Evolutionary conservation across 2,329 filamentous ascomycete species (phyloP).

Genomic region (Penicillium decumbens): DNA sequence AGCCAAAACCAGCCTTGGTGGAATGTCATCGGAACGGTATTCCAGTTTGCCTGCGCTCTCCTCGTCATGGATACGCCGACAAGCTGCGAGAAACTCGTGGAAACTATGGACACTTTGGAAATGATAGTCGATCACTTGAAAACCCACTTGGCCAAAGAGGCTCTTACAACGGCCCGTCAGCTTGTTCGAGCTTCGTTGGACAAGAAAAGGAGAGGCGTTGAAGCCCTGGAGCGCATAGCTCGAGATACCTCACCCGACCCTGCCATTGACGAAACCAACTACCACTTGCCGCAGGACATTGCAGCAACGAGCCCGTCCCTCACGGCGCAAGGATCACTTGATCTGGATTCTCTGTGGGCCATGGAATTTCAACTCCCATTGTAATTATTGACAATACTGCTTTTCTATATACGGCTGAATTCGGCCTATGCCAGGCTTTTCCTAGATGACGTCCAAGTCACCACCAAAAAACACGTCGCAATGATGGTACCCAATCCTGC

Average conservation of each 20-base stretch:
- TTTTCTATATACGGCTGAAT: not conserved
- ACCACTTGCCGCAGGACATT: conserved; percentile 3
- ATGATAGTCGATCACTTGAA: conserved; percentile 36
- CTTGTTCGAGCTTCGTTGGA: conserved; percentile 13
- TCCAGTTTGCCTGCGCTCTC: conserved; percentile 43
- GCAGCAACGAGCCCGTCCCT: conserved; percentile 4
- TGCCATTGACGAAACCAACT: not conserved
- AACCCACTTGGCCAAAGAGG: conserved; percentile 18
- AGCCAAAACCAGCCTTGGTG: conserved; percentile 41
- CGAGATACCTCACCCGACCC: conserved; percentile 3
- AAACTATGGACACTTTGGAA: conserved; percentile 37
- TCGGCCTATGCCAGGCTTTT: not conserved
- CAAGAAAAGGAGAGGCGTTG: conserved; percentile 15
- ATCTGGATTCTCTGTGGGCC: conserved; percentile 13
- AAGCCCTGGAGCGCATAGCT: conserved; percentile 10
- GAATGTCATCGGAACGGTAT: conserved; percentile 41
- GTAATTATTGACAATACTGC: not conserved
- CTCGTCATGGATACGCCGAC: conserved; percentile 40
- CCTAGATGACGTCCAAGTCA: conserved; percentile 9
- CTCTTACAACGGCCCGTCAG: conserved; percentile 12
- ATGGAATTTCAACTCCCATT: conserved; percentile 13
- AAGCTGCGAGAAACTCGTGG: conserved; percentile 33
- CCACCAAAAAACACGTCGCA: conserved; percentile 14
- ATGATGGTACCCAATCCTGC: conserved; percentile 21
- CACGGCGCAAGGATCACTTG: conserved; percentile 6